phyloP scores from a whole-genome alignment of 805 yeast genomes.

The Sugiyamaella chiloensis region DNA sequence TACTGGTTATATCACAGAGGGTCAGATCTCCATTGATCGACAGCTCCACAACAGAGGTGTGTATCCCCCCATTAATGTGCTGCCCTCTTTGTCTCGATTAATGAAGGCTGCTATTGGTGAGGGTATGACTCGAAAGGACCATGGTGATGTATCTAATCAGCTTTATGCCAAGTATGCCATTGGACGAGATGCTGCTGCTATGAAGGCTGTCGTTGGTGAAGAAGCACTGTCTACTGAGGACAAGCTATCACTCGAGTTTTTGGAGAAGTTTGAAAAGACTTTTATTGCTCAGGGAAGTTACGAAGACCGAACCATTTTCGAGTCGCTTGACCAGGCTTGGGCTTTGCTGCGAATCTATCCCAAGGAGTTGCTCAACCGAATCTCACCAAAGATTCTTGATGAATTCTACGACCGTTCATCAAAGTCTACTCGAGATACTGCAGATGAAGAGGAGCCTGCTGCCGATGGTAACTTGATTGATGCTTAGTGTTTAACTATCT shows the following conservation, averaged over 20 bases:
- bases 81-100: slow-evolving; percentile 95
- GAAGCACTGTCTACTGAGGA: slow-evolving; percentile 98
- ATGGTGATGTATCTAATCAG: slow-evolving; percentile 99
- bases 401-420: slow-evolving; percentile 87
- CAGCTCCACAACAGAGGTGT: slow-evolving; percentile 94
- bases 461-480: slow-evolving; percentile 37
- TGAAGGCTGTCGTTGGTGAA: slow-evolving; percentile 99
- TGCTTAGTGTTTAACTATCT: slow-evolving; percentile 26
- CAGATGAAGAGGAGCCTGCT: slow-evolving; percentile 41
- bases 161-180: slow-evolving; percentile 98
- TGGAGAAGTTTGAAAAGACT: slow-evolving; percentile 95
- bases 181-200: slow-evolving; percentile 99
- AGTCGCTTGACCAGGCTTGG: slow-evolving; percentile 98
- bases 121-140: slow-evolving; percentile 99
- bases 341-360: slow-evolving; percentile 96
- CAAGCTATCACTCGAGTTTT: slow-evolving; percentile 92
- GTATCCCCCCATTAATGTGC: slow-evolving; percentile 97
- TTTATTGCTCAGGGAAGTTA: slow-evolving; percentile 96
- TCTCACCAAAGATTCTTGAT: slow-evolving; percentile 91
- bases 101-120: slow-evolving; percentile 99
- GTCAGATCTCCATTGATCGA: slow-evolving; percentile 97
- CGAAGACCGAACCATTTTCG: slow-evolving; percentile 91
- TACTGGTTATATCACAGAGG: slow-evolving; percentile 99
- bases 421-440: slow-evolving; percentile 37
- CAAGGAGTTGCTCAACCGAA: slow-evolving; percentile 97